Base-by-base conservation (phyloP, 768 basidiomycete genomes). In the Termitomyces titanicus region DNA sequence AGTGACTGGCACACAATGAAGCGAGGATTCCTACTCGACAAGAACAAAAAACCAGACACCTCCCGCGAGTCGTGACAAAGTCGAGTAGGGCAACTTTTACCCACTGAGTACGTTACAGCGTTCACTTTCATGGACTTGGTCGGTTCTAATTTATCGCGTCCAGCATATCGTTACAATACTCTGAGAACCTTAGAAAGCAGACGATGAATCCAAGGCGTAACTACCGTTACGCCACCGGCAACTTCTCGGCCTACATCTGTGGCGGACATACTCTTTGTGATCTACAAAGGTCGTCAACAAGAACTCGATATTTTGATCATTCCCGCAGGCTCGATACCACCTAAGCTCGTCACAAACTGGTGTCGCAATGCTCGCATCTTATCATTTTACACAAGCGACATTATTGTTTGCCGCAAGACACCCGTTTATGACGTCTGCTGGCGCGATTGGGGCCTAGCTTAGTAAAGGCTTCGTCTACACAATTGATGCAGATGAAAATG, bases 331-430 rank as follows among this genome's bases (percentile, higher is more conserved):
- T 2, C 24, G 53, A 4, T 39, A 60, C 38, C 18, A 24, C 5
- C 27, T 62, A 24, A 38, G 24, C 1, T 35, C 22, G 2, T 58
- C 55, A 7, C 10, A 35, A 1, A 29, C 34, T 9, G 53, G 56
- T 0, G 22, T 43, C 3, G 53, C 56, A 5, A 38, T 57, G 45
- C 37, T 57, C 20, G 55, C 59, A 7, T 37, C 48, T 5, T 22
- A 37, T 2, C 29, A 51, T 34, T 56, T 25, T 10, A 40, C 13
- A 4, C 45, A 12, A 44, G 48, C 10, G 59, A 53, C 20, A 47
- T 60, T 2, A 42, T 60, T 6, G 7, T 50, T n/a, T 10, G 38
- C 59, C 1, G 59, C 77, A 51, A 70, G 75, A 1, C 74, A 75
- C 1, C 57, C 76, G 33, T 57, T 76, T 18, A 58, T 75, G 8